These are phyloP conservation scores for Farysia itapuensis DNA, from an alignment of 1,284 basidiomycete genomes.

Conservation along the genomic window DNA sequence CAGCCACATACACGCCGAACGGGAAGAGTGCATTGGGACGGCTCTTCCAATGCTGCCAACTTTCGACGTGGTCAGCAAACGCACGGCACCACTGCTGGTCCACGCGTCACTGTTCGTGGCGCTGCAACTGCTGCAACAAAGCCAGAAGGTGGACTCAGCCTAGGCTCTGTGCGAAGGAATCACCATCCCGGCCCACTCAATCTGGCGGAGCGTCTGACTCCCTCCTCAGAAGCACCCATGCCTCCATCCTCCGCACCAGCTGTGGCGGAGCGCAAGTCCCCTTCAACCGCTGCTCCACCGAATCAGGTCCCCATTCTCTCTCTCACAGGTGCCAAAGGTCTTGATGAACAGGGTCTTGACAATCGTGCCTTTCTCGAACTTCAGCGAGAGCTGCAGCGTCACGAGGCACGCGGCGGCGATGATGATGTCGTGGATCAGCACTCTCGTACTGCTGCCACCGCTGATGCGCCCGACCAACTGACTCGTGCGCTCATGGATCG, in stretches of 20 bases:
- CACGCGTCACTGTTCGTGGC: conserved; percentile 41
- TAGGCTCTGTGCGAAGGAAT: conserved; percentile 33
- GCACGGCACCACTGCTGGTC: conserved; percentile 24
- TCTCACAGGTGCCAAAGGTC: conserved; percentile 41
- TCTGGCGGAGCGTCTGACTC: conserved; percentile 34
- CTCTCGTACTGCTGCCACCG: conserved; percentile 2
- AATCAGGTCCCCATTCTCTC: conserved; percentile 28
- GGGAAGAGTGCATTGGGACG: conserved; percentile 36
- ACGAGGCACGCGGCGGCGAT: conserved; percentile 37
- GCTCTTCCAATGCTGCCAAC: conserved; percentile 27
- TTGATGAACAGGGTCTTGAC: conserved; percentile 52
- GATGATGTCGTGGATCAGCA: conserved; percentile 5
- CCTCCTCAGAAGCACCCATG: conserved; percentile 5
- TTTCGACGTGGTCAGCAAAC: conserved; percentile 24
- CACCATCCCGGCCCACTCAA: conserved; percentile 55
- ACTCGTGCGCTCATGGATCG: conserved; percentile 24
- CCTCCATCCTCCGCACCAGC: background rate
- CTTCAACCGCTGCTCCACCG: background rate
- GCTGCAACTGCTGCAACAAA: conserved; percentile 4
- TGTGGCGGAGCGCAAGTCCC: background rate
- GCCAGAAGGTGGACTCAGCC: conserved; percentile 10
- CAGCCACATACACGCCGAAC: conserved; percentile 10
- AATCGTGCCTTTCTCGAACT: conserved; percentile 51
- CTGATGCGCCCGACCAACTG: conserved; percentile 7
- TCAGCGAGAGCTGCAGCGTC: conserved; percentile 45